A percentile compares a stretch with the other conserved stretches of the same genome.
phyloP scores from a whole-genome alignment of 352 stramenopile species.

The Pythium grandisporangium region DNA sequence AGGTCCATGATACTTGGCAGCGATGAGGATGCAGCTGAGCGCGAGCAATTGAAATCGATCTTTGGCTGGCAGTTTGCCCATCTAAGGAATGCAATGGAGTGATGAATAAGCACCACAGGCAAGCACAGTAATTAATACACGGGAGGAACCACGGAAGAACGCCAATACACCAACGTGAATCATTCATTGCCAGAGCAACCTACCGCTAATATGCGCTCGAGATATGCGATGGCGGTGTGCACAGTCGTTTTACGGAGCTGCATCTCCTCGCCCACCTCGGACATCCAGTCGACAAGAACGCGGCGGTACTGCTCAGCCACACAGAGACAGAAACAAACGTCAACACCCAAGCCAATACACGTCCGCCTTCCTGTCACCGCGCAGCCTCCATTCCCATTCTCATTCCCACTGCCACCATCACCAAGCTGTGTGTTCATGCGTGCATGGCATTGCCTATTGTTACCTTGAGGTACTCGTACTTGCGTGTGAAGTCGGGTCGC shows the following conservation, averaged over 20 bases:
- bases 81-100: no score
- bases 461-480: slow-evolving; percentile 76
- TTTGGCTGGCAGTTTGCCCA: slow-evolving; percentile 47
- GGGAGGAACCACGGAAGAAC: no score
- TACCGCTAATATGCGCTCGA: slow-evolving; percentile 63
- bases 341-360: neutral
- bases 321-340: slow-evolving; percentile 2
- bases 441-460: neutral
- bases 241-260: slow-evolving; percentile 76
- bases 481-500: slow-evolving; percentile 56
- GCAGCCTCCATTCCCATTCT: no score
- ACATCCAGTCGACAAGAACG: slow-evolving; percentile 82
- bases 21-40: slow-evolving; percentile 71
- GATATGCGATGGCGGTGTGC: slow-evolving; percentile 69
- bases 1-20: slow-evolving; percentile 69
- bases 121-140: no score
- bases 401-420: no score
- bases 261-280: slow-evolving; percentile 77
- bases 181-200: no score
- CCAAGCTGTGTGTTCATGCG: neutral
- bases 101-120: no score
- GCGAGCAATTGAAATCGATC: slow-evolving; percentile 77
- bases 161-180: no score
- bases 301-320: slow-evolving; percentile 46
- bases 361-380: neutral